These are phyloP conservation scores for Dipteronia dyeriana DNA, from an alignment of 345 rosid genomes.

Conservation along the genomic window DNA sequence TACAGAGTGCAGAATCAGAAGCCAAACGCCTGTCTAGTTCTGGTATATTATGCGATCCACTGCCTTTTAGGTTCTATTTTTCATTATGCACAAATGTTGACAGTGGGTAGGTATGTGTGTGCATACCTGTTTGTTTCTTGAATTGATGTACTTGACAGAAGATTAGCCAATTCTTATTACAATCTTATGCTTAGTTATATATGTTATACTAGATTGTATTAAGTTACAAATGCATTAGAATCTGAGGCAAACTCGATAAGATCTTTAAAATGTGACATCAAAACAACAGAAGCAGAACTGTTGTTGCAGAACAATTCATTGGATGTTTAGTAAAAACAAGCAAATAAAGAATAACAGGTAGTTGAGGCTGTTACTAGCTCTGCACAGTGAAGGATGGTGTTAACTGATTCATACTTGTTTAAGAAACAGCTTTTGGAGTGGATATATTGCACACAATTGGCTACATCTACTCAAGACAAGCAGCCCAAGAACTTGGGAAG, in stretches of 20 bases:
- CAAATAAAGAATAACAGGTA: neutral
- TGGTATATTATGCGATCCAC: constrained; percentile 33
- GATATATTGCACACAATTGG: constrained; percentile 63
- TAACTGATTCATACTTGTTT: neutral
- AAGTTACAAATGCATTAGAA: too few species aligned
- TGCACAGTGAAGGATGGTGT: neutral
- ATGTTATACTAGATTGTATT: too few species aligned
- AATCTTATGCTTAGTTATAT: too few species aligned
- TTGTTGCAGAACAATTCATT: neutral
- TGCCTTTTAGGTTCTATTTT: neutral
- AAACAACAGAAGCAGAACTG: too few species aligned
- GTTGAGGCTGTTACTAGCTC: neutral
- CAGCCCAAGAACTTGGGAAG: constrained; percentile 73
- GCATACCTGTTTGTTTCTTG: neutral
- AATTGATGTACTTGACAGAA: too few species aligned
- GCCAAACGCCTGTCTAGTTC: constrained; percentile 54
- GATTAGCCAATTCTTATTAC: too few species aligned
- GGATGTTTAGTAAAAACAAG: neutral
- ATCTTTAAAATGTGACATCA: too few species aligned
- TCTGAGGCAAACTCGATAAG: too few species aligned
- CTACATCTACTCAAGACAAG: constrained; percentile 61
- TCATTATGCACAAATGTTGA: neutral
- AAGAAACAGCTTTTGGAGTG: constrained; percentile 53
- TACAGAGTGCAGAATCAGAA: constrained; percentile 56
- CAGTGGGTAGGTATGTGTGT: neutral